Evolutionary conservation across 2,329 filamentous ascomycete genomes (phyloP).

Genomic region (Penicillium occitanis): DNA sequence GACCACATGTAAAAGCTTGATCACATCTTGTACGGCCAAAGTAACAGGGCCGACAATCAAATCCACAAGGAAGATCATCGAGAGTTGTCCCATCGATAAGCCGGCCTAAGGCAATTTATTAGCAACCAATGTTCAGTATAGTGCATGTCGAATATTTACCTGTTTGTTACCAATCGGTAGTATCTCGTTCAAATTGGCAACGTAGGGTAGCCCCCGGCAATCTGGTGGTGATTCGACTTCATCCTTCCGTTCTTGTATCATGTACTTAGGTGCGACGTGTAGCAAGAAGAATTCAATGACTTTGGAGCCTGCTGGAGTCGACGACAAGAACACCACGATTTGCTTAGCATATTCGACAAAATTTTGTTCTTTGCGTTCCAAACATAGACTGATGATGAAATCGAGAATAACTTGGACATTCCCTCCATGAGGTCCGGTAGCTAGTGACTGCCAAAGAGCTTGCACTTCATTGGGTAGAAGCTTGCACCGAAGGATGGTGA

Average conservation of each 20-base stretch:
- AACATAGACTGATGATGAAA: slow-evolving; percentile 90
- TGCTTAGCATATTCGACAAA: slow-evolving; percentile 98
- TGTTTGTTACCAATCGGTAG: slow-evolving; percentile 88
- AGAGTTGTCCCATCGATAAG: slow-evolving; percentile 88
- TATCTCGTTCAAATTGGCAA: slow-evolving; percentile 77
- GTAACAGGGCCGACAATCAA: slow-evolving; percentile 91
- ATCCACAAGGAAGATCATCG: slow-evolving; percentile 90
- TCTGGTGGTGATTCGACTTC: slow-evolving; percentile 66
- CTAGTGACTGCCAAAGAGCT: slow-evolving; percentile 93
- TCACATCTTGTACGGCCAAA: slow-evolving; percentile 74
- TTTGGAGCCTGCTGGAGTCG: slow-evolving; percentile 78
- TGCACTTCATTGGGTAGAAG: slow-evolving; percentile 94
- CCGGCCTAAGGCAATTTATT: slow-evolving; percentile 56
- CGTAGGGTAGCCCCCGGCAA: slow-evolving; percentile 74
- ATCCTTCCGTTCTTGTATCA: slow-evolving; percentile 86
- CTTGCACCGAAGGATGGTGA: slow-evolving; percentile 87
- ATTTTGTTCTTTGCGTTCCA: slow-evolving; percentile 93
- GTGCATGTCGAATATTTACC: slow-evolving; percentile 35
- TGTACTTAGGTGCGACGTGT: slow-evolving; percentile 91
- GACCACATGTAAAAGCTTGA: slow-evolving; percentile 84
- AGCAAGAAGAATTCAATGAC: slow-evolving; percentile 91
- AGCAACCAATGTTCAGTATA: not conserved
- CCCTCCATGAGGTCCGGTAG: slow-evolving; percentile 85
- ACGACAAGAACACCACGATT: slow-evolving; percentile 93
- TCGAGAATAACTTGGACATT: slow-evolving; percentile 94